Evolutionary conservation across 2,329 filamentous ascomycete species (phyloP).

Genomic region (Pyrenophora graminea): DNA sequence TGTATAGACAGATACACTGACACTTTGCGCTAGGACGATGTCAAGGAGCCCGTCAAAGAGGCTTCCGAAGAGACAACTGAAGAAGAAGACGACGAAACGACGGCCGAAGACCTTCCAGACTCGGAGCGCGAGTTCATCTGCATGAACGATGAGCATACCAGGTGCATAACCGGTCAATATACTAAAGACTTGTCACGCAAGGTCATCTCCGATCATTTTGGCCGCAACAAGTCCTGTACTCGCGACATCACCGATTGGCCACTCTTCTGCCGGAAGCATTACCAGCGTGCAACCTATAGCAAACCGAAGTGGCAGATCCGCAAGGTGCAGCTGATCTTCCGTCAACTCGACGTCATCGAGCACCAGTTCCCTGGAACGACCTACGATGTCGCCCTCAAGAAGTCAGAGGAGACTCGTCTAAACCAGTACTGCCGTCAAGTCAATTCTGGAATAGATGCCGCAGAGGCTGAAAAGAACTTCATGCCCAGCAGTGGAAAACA

Average conservation of each 20-base stretch:
- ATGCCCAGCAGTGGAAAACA: conserved; percentile 23
- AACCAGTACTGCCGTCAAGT: conserved; percentile 34
- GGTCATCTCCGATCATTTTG: conserved; percentile 48
- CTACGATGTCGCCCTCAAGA: conserved; percentile 42
- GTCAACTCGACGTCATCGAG: conserved; percentile 42
- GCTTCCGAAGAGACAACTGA: conserved; percentile 4
- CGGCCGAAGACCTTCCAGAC: background rate
- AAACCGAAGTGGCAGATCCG: conserved; percentile 40
- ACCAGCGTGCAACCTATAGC: conserved; percentile 48
- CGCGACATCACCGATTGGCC: conserved; percentile 40
- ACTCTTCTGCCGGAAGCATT: conserved; percentile 47
- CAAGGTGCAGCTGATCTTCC: conserved; percentile 40
- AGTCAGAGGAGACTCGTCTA: conserved; percentile 41
- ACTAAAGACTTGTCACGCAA: conserved; percentile 42
- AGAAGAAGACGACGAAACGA: conserved; percentile 1
- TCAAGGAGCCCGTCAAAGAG: background rate
- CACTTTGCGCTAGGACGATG: too few species aligned
- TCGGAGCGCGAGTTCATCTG: conserved; percentile 37
- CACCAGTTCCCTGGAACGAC: conserved; percentile 33
- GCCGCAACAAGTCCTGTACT: conserved; percentile 46
- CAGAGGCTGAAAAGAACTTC: conserved; percentile 18
- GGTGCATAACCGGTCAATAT: conserved; percentile 42
- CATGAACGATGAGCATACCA: conserved; percentile 36
- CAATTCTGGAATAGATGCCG: conserved; percentile 15
- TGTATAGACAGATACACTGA: too few species aligned